Conservation (phyloP, 768 basidiomycete species). For the Imleria badia region DNA sequence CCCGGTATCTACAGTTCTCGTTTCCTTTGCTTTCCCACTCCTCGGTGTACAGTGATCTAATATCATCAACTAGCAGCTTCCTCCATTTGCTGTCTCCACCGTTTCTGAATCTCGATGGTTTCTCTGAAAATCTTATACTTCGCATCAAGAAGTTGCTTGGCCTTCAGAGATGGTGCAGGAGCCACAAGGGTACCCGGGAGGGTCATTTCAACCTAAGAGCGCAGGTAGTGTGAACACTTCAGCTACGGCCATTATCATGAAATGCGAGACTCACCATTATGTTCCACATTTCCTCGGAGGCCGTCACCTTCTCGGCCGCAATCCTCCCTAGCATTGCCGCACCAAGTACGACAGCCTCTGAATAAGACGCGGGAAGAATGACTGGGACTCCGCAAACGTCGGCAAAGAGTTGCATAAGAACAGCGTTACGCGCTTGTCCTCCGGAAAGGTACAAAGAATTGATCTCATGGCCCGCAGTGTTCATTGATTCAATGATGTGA, state of each 20-base stretch:
- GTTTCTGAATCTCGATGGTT: conserved; percentile 81
- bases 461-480: conserved; percentile 80
- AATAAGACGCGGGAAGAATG: conserved; percentile 73
- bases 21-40: not conserved
- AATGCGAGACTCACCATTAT: conserved; percentile 66
- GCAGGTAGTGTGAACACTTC: not conserved
- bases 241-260: not conserved
- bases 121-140: conserved; percentile 96
- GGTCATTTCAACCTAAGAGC: conserved; percentile 83
- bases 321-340: conserved; percentile 92
- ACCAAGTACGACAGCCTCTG: conserved; percentile 86
- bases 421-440: conserved; percentile 87
- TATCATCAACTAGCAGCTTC: conserved; percentile 38
- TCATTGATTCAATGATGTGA: conserved; percentile 91
- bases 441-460: conserved; percentile 89
- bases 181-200: conserved; percentile 70
- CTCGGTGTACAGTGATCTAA: not conserved
- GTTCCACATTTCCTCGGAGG: conserved; percentile 76
- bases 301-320: conserved; percentile 61
- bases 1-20: not conserved
- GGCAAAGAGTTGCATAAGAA: conserved; percentile 87
- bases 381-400: conserved; percentile 81
- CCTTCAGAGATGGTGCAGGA: conserved; percentile 60
- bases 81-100: conserved; percentile 82
- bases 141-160: conserved; percentile 76